These are phyloP conservation scores for Microcyclospora tardicrescens DNA, from an alignment of 2,329 filamentous ascomycete genomes.

Conservation along the genomic window DNA sequence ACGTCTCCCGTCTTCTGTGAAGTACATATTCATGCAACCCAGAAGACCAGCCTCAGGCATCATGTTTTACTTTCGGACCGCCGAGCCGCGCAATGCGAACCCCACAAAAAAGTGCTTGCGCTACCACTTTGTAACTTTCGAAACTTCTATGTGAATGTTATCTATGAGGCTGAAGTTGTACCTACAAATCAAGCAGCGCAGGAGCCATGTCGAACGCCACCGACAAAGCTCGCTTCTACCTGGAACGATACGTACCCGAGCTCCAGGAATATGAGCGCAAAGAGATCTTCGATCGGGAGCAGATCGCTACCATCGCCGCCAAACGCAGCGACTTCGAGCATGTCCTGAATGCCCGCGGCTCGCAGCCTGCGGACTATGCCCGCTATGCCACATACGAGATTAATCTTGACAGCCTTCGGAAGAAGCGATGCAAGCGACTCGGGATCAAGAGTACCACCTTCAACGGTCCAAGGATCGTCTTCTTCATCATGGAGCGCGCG, in stretches of 20 bases:
- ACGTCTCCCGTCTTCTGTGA: too few relatives aligned
- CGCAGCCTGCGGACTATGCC: constrained; percentile 64
- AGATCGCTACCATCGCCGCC: constrained; percentile 76
- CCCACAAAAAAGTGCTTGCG: too few relatives aligned
- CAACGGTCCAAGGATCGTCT: constrained; percentile 67
- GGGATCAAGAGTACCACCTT: constrained; percentile 56
- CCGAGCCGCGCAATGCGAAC: too few relatives aligned
- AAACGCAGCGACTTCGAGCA: constrained; percentile 93
- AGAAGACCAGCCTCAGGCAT: too few relatives aligned
- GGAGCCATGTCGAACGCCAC: constrained; percentile 62
- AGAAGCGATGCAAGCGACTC: constrained; percentile 70
- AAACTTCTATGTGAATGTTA: background rate
- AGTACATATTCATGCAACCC: too few relatives aligned
- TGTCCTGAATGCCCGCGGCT: constrained; percentile 69
- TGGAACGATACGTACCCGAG: constrained; percentile 85
- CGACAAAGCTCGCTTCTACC: constrained; percentile 89
- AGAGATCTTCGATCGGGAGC: constrained; percentile 78
- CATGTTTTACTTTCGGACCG: too few relatives aligned
- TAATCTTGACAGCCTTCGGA: constrained; percentile 58
- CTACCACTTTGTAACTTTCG: background rate
- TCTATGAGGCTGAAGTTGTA: background rate
- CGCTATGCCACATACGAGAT: constrained; percentile 65
- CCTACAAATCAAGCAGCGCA: too few relatives aligned
- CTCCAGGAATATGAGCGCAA: constrained; percentile 86
- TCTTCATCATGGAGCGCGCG: constrained; percentile 78